Percentiles rank a stretch among this genome's conserved stretches.
Evolutionary conservation across 352 stramenopile species (phyloP).

Genomic region (Globisporangium cederbergense): DNA sequence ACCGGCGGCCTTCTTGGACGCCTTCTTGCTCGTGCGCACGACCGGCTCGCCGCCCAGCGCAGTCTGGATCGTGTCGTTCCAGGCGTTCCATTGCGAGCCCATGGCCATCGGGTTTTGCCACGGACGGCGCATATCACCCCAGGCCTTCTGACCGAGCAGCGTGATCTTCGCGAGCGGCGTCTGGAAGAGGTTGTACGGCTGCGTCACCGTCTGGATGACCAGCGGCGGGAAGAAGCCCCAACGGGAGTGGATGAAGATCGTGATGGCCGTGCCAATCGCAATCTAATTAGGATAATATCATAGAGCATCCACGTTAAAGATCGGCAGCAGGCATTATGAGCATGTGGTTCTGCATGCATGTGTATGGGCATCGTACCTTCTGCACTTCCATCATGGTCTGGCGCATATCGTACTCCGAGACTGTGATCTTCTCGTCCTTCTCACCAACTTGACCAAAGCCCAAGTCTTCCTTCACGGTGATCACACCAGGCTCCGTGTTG

Average conservation of each 20-base stretch:
- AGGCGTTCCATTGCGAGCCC: slow-evolving; percentile 63
- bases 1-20: slow-evolving; percentile 51
- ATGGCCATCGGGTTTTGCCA: slow-evolving; percentile 67
- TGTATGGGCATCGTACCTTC: slow-evolving; percentile 31
- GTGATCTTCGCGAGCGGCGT: slow-evolving; percentile 62
- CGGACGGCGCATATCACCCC: slow-evolving; percentile 73
- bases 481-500: slow-evolving; percentile 68
- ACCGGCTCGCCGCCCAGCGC: slow-evolving; percentile 52
- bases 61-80: slow-evolving; percentile 78
- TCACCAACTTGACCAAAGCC: slow-evolving; percentile 75
- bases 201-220: slow-evolving; percentile 75
- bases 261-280: slow-evolving; percentile 56
- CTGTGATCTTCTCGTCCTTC: slow-evolving; percentile 74
- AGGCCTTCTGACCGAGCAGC: slow-evolving; percentile 58
- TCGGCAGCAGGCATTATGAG: background rate
- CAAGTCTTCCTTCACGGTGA: slow-evolving; percentile 76
- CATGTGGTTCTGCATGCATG: background rate
- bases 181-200: slow-evolving; percentile 74
- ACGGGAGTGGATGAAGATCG: slow-evolving; percentile 71
- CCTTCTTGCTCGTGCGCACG: slow-evolving; percentile 62
- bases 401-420: slow-evolving; percentile 80
- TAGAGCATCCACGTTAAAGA: background rate
- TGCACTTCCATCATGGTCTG: slow-evolving; percentile 69
- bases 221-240: slow-evolving; percentile 82
- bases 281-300: slow-evolving; percentile 28